These are phyloP conservation scores for Eucalyptus curtisii DNA, from an alignment of 345 rosid species.

Conservation along the genomic window DNA sequence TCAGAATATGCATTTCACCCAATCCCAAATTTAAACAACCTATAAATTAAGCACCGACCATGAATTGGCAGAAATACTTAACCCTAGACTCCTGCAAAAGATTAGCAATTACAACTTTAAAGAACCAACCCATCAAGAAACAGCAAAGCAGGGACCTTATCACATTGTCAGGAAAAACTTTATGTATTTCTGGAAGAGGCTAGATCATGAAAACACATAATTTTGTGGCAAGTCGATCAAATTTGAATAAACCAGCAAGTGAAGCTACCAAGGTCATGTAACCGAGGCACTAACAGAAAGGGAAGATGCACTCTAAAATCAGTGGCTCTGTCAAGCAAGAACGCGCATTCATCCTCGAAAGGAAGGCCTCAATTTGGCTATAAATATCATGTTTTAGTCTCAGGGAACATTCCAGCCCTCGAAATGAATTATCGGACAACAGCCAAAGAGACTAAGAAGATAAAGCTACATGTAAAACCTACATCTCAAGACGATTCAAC, in stretches of 20 bases:
- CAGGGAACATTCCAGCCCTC: neutral
- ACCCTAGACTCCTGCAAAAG: neutral
- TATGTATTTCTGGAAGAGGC: neutral
- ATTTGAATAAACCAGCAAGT: neutral
- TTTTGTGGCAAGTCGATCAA: neutral
- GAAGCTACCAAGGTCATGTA: neutral
- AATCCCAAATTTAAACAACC: neutral
- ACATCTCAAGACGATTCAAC: neutral
- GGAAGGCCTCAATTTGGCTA: neutral
- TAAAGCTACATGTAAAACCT: neutral
- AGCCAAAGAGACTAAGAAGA: neutral
- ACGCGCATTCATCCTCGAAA: neutral
- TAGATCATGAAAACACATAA: neutral
- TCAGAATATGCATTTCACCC: neutral
- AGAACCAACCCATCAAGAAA: neutral
- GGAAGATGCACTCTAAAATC: neutral
- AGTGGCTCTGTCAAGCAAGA: neutral
- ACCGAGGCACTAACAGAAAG: neutral
- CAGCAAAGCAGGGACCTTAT: neutral
- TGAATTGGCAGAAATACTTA: neutral
- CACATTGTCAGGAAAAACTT: neutral
- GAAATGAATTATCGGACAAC: neutral
- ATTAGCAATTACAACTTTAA: neutral
- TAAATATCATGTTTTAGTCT: neutral
- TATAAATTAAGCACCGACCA: neutral